phyloP scores from a whole-genome alignment of 495 filamentous ascomycete species.

The Daldinia grandis region DNA sequence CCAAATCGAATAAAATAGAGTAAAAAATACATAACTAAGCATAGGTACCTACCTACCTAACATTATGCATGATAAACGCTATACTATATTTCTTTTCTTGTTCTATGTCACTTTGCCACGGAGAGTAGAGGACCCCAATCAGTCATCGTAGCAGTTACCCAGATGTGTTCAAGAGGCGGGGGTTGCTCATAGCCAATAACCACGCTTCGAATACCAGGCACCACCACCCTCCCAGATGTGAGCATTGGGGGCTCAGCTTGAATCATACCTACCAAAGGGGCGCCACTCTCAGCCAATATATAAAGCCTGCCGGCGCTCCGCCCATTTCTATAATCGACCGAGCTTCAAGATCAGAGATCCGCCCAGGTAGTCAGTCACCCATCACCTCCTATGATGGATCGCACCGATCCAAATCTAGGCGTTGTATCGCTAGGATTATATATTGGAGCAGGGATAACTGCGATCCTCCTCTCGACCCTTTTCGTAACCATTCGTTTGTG shows the following conservation, averaged over 20 bases:
- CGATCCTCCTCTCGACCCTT: background rate
- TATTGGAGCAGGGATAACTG: background rate
- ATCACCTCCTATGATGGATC: background rate
- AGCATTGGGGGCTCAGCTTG: background rate
- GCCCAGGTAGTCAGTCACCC: too few species aligned
- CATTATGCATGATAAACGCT: too few species aligned
- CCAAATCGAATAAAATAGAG: too few species aligned
- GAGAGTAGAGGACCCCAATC: background rate
- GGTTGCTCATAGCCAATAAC: background rate
- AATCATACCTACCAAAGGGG: background rate
- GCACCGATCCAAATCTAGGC: background rate
- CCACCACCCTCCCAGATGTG: background rate
- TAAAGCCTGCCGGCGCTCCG: background rate
- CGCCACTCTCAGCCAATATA: background rate
- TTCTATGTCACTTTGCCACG: too few species aligned
- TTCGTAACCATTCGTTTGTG: background rate
- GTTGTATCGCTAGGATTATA: background rate
- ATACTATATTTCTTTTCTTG: too few species aligned
- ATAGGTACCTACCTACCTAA: too few species aligned
- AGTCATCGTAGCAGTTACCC: background rate
- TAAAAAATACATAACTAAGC: too few species aligned
- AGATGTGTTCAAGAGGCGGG: background rate
- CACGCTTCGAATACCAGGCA: background rate
- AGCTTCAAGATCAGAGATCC: background rate
- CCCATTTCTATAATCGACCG: background rate